A percentile compares a stretch with the other conserved stretches of the same genome.
These are phyloP conservation scores for Rhynchospora breviuscula DNA, from an alignment of 176 grass and related monocot species.

Conservation along the genomic window DNA sequence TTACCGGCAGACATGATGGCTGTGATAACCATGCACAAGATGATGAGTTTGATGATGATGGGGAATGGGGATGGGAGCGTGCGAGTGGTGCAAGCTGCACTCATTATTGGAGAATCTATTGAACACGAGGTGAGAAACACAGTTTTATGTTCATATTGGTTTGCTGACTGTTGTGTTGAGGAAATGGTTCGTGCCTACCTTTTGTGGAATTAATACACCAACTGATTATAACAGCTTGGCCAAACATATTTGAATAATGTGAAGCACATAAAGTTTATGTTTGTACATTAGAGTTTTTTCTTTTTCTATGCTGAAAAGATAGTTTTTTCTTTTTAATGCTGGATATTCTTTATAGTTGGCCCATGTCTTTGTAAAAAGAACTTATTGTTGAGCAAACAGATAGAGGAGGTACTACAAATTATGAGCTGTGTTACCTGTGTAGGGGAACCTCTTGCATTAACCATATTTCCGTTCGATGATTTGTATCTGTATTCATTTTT, in stretches of 20 bases:
- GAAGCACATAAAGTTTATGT: neutral
- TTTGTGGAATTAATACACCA: neutral
- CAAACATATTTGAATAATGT: neutral
- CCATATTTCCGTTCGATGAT: neutral
- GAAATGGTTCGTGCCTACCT: neutral
- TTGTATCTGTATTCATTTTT: neutral
- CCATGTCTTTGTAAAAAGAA: neutral
- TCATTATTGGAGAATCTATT: slow-evolving; percentile 59
- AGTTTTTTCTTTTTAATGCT: neutral
- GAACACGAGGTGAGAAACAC: slow-evolving; percentile 68
- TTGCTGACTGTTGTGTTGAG: neutral
- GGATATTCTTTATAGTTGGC: neutral
- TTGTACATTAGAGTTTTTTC: neutral
- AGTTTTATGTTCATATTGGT: slow-evolving; percentile 2
- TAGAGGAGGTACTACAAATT: neutral
- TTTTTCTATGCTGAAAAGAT: neutral
- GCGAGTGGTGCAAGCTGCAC: slow-evolving; percentile 57
- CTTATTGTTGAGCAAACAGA: neutral
- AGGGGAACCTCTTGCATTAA: neutral
- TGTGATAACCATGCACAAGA: slow-evolving; percentile 95
- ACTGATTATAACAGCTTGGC: neutral
- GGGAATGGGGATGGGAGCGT: slow-evolving; percentile 54
- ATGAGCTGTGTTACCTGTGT: neutral
- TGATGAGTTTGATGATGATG: slow-evolving; percentile 88
- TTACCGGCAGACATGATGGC: slow-evolving; percentile 95